Percentiles rank a stretch among this genome's conserved stretches.
Evolutionary conservation across 345 rosid genomes (phyloP).

Genomic region (Syzygium jambos): DNA sequence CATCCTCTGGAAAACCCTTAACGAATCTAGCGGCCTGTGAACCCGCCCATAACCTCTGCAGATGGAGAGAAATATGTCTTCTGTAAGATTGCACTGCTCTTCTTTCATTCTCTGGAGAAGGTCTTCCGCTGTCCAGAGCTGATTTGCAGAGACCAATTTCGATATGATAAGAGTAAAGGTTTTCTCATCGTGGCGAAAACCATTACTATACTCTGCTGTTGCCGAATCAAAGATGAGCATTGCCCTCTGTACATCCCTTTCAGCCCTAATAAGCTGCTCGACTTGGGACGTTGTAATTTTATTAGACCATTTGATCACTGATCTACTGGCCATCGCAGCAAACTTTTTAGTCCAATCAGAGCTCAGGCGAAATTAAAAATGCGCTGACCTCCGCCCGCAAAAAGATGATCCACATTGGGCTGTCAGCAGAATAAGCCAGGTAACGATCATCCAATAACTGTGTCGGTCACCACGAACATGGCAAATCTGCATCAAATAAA

Average conservation of each 20-base stretch:
- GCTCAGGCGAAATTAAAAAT: not conserved
- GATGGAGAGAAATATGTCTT: constrained; percentile 53
- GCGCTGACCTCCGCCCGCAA: not conserved
- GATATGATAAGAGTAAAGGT: constrained; percentile 57
- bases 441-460: not conserved
- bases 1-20: constrained; percentile 66
- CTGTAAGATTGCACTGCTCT: constrained; percentile 45
- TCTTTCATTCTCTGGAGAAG: constrained; percentile 58
- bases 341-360: not conserved
- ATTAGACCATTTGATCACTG: constrained; percentile 66
- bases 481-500: not conserved
- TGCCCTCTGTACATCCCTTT: constrained; percentile 52
- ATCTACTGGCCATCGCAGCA: constrained; percentile 22
- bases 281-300: constrained; percentile 49
- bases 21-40: constrained; percentile 61
- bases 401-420: not conserved
- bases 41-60: constrained; percentile 76
- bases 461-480: not conserved
- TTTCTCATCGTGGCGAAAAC: constrained; percentile 47
- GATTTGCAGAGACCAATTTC: constrained; percentile 58
- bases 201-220: constrained; percentile 60
- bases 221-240: constrained; percentile 57
- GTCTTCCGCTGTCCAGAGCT: constrained; percentile 59
- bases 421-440: not conserved
- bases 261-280: constrained; percentile 49